These are phyloP conservation scores for Cucumis variabilis DNA, from an alignment of 331 rosid genomes.

Conservation along the genomic window DNA sequence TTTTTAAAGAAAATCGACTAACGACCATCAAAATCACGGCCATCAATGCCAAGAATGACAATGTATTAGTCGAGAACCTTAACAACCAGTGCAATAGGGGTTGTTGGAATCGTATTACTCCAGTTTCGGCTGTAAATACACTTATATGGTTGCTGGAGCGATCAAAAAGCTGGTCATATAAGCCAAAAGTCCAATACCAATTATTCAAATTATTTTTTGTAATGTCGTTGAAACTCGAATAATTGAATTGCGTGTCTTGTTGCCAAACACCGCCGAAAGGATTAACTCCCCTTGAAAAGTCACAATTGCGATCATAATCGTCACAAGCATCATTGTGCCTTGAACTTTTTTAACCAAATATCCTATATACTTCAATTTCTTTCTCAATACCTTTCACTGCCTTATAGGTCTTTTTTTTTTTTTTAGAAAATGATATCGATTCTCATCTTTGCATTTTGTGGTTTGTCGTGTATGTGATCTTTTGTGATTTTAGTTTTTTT, in stretches of 20 bases:
- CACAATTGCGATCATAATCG: background rate
- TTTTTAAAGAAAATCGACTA: too few species aligned
- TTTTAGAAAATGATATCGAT: background rate
- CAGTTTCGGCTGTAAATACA: too few species aligned
- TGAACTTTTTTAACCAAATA: background rate
- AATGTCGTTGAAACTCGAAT: too few species aligned
- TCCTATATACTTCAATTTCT: background rate
- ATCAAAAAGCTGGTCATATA: too few species aligned
- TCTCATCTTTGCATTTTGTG: background rate
- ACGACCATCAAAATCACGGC: too few species aligned
- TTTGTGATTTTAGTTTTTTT: background rate
- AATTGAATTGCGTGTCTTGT: background rate
- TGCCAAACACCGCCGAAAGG: constrained; percentile 31
- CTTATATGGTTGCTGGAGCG: too few species aligned
- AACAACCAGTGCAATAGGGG: too few species aligned
- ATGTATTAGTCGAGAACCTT: too few species aligned
- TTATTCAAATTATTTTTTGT: too few species aligned
- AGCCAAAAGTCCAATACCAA: too few species aligned
- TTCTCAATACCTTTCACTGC: background rate
- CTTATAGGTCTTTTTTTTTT: background rate
- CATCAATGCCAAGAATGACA: too few species aligned
- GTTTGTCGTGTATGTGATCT: background rate
- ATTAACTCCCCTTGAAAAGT: background rate
- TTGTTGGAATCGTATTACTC: too few species aligned
- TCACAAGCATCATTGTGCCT: constrained; percentile 1